These are phyloP conservation scores for Debaryomyces robertsiae DNA, from an alignment of 1,139 yeast genomes.

Conservation along the genomic window DNA sequence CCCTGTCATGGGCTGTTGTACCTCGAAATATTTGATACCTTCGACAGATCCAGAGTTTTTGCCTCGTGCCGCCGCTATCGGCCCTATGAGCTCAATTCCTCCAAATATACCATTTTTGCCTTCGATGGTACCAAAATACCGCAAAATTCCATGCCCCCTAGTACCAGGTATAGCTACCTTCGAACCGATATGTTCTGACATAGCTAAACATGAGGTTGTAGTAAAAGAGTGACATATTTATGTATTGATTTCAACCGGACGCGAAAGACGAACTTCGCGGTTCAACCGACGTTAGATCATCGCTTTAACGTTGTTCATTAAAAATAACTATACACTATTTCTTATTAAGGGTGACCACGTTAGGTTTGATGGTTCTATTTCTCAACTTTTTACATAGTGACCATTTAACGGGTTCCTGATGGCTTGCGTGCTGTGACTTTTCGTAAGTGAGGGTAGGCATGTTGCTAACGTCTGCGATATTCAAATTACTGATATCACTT, in stretches of 20 bases:
- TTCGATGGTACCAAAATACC: slow-evolving; percentile 73
- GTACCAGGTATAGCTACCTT: slow-evolving; percentile 49
- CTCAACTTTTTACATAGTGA: slow-evolving; percentile 2
- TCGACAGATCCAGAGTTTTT: slow-evolving; percentile 50
- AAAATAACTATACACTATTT: no score
- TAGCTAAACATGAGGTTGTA: slow-evolving; percentile 3
- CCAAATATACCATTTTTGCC: slow-evolving; percentile 81
- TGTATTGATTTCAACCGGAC: slow-evolving; percentile 7
- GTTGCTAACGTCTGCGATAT: slow-evolving; percentile 2
- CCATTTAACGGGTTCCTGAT: slow-evolving; percentile 1
- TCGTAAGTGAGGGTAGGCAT: not conserved
- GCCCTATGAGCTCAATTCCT: slow-evolving; percentile 79
- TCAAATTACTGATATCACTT: slow-evolving; percentile 13
- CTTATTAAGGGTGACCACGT: not conserved
- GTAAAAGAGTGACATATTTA: not conserved
- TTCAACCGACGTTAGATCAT: not conserved
- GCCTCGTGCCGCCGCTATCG: slow-evolving; percentile 51
- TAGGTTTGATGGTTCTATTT: not conserved
- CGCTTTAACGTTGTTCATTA: no score
- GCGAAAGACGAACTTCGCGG: not conserved
- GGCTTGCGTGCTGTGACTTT: not conserved
- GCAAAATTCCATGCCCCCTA: slow-evolving; percentile 58
- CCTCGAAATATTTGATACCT: slow-evolving; percentile 48
- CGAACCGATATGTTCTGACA: slow-evolving; percentile 33
- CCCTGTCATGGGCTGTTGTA: slow-evolving; percentile 66